Percentiles rank a stretch among this genome's conserved stretches.
phyloP scores from a whole-genome alignment of 106 monocot species.

The Dioscorea alata region DNA sequence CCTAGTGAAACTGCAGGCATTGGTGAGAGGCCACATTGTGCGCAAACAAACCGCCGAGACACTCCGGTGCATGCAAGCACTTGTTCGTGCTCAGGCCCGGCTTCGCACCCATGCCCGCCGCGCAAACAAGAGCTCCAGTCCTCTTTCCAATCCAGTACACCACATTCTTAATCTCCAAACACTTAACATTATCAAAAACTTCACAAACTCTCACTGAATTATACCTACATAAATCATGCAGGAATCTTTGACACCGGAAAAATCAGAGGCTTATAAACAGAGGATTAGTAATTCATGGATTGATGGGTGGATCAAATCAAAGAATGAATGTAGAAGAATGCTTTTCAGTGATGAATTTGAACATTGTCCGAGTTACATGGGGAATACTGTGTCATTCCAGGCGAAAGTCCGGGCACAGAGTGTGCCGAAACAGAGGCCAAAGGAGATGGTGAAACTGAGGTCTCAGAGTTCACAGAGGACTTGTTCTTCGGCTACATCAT shows the following conservation, averaged over 20 bases:
- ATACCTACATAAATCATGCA: not conserved
- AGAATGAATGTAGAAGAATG: conserved; percentile 54
- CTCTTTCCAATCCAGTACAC: not conserved
- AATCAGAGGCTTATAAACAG: conserved; percentile 32
- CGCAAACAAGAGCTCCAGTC: conserved; percentile 7
- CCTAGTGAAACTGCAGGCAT: conserved; percentile 82
- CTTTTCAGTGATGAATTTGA: conserved; percentile 48
- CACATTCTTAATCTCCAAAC: too few relatives aligned
- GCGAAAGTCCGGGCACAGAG: conserved; percentile 71
- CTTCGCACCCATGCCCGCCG: conserved; percentile 30
- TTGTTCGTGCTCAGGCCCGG: conserved; percentile 66
- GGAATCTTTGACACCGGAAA: conserved; percentile 50
- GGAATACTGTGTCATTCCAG: conserved; percentile 73
- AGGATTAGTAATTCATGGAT: conserved; percentile 17
- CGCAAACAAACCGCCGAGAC: conserved; percentile 77
- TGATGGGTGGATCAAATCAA: conserved; percentile 25
- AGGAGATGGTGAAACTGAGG: conserved; percentile 29
- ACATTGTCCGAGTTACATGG: conserved; percentile 77
- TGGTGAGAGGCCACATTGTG: conserved; percentile 81
- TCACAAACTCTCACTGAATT: too few relatives aligned
- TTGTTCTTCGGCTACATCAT: not conserved
- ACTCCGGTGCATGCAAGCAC: conserved; percentile 77
- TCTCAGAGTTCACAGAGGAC: not conserved
- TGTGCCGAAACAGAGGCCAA: conserved; percentile 76
- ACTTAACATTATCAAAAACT: too few relatives aligned